Base-by-base conservation (phyloP, 331 rosid species). In the Arachis monticola region DNA sequence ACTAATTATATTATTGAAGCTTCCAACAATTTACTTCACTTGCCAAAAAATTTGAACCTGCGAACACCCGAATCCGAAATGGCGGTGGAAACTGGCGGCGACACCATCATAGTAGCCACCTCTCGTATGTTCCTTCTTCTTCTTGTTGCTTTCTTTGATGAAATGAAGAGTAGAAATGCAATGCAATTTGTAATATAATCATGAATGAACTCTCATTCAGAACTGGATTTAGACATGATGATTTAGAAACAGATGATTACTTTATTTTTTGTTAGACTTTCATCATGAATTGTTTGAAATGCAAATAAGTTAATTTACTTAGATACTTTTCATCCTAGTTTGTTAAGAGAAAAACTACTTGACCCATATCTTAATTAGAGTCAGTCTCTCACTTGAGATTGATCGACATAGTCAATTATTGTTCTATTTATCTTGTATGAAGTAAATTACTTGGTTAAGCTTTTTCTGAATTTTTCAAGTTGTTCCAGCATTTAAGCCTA, bases 401-500 rank as follows among this genome's bases (percentile, higher is more conserved):
- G 22, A 75, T 35, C 4, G 45, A 66, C 53, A 12, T 1, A 1
- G 12, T 60, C 42, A 52, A 52, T 45, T 10, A 56, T 70, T 35
- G 47, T 48, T 52, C 17, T 42, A 10, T 65, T 9, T 14, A n/a
- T 5, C 9, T 56, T 57, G 22, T 32, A 35, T 56, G 56, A 50
- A 27, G 68, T 5, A 53, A 12, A 12, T 32, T 53, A 60, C 5
- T 67, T 61, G 10, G 63, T 56, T 80, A 80, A 81, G 56, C 51
- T 17, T 17, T 52, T 51, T 38, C 32, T 44, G 44, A 60, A 32
- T 35, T 64, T 68, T 64, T 44, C 44, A 58, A 58, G 60, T 45
- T 70, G 11, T 55, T 86, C 81, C 96, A 95, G 99, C 99, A 14
- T 92, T 87, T 67, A 86, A 92, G 97, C 88, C 96, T 45, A 90